phyloP scores from a whole-genome alignment of 164 flowering plant genomes.

The Sedum album region DNA sequence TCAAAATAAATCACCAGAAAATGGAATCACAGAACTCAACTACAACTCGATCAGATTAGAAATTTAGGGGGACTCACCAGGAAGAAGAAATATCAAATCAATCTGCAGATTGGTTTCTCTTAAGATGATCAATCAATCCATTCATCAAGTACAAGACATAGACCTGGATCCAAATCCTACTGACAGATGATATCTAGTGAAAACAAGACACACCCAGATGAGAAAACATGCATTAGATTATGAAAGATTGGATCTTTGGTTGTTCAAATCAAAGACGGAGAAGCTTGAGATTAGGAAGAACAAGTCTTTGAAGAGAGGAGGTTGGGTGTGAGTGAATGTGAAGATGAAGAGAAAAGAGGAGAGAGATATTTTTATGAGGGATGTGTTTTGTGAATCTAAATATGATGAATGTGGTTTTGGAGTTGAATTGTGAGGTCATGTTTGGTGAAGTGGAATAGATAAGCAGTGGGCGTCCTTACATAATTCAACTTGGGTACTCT shows the following conservation, averaged over 20 bases:
- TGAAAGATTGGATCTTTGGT: constrained; percentile 1
- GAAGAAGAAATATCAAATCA: not conserved
- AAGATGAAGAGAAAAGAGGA: too few relatives aligned
- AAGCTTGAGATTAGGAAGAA: not conserved
- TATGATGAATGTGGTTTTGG: not conserved
- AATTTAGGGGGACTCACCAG: not conserved
- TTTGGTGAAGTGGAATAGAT: constrained; percentile 3
- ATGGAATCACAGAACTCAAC: not conserved
- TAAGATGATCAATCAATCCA: not conserved
- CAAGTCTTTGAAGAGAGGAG: not conserved
- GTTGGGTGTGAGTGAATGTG: not conserved
- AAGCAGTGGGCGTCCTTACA: not conserved
- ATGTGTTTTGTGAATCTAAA: not conserved
- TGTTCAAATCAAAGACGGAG: not conserved
- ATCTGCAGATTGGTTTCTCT: not conserved
- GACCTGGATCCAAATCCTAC: not conserved
- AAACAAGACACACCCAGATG: not conserved
- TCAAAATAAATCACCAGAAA: not conserved
- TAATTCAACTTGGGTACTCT: not conserved
- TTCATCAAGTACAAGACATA: not conserved
- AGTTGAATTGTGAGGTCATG: constrained; percentile 1
- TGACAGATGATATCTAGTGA: not conserved
- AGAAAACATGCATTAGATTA: not conserved
- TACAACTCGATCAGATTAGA: not conserved
- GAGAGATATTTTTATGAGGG: not conserved